Evolutionary conservation across 352 stramenopile genomes (phyloP), one percentile per base, ranked within the genome.

Genomic region (Phytophthora agathidicida): DNA sequence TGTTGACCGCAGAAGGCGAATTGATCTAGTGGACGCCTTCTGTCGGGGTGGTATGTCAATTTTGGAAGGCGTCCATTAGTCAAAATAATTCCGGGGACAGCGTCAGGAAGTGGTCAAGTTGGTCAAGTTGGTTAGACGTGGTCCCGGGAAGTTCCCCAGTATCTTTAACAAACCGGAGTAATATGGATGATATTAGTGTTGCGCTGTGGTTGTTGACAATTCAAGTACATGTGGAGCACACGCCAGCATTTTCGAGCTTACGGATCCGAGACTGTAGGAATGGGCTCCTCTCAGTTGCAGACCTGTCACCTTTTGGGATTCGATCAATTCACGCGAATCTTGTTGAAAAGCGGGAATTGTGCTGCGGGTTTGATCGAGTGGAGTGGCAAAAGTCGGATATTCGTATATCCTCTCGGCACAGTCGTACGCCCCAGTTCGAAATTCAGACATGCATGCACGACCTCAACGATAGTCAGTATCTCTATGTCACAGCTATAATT

Each of bases 111-210:
- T n/a, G n/a, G n/a, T n/a, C n/a, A n/a, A n/a, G n/a, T n/a, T n/a
- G n/a, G n/a, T n/a, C n/a, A n/a, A n/a, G n/a, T n/a, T n/a, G n/a
- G n/a, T n/a, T n/a, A n/a, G n/a, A n/a, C n/a, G n/a, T n/a, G n/a
- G n/a, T n/a, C n/a, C n/a, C n/a, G n/a, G n/a, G n/a, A n/a, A n/a
- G n/a, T n/a, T n/a, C n/a, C n/a, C n/a, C n/a, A n/a, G n/a, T n/a
- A n/a, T n/a, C n/a, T n/a, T n/a, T n/a, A n/a, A n/a, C n/a, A n/a
- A n/a, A n/a, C n/a, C n/a, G n/a, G n/a, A n/a, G n/a, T n/a, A n/a
- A n/a, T n/a, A 58, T 88, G 16, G 82, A 91, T 26, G 82, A 91
- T 58, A 71, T 86, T 9, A 80, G 73, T 8, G 46, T 90, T n/a
- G 73, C 75, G 1, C 36, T 86, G 9, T 91, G 82, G 82, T 28